phyloP scores from a whole-genome alignment of 169 alveolate genomes.

The Plasmodium sp. region DNA sequence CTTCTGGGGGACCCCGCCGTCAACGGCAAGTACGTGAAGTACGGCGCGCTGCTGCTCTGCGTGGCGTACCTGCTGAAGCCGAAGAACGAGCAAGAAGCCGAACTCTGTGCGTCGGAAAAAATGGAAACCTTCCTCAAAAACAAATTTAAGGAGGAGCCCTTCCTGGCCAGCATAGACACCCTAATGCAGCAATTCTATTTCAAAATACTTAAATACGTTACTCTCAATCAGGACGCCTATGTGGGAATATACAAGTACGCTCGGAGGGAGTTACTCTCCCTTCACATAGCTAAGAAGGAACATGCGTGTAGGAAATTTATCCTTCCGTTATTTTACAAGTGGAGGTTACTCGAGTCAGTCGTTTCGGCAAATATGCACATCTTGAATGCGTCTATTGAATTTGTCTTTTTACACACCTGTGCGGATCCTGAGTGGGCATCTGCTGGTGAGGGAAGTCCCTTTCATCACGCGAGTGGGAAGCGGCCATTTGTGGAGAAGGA shows the following conservation, averaged over 20 bases:
- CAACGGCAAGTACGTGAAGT: constrained; percentile 29
- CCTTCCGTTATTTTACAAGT: constrained; percentile 38
- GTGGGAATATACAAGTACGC: constrained; percentile 17
- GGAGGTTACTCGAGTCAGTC: constrained; percentile 22
- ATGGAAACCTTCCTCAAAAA: constrained; percentile 21
- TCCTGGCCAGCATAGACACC: constrained; percentile 52
- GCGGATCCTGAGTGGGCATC: background rate
- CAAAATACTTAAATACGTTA: constrained; percentile 50
- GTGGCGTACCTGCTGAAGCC: constrained; percentile 51
- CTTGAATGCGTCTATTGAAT: constrained; percentile 23
- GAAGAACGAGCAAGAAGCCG: constrained; percentile 47
- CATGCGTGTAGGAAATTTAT: constrained; percentile 15
- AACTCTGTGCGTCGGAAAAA: constrained; percentile 35
- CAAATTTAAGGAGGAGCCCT: constrained; percentile 33
- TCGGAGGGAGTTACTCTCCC: constrained; percentile 14
- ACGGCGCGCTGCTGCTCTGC: constrained; percentile 38
- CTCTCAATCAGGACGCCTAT: constrained; percentile 36
- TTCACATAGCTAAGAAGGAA: constrained; percentile 28
- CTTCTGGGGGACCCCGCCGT: background rate
- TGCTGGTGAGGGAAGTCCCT: background rate
- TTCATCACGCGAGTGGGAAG: background rate
- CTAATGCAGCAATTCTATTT: constrained; percentile 60
- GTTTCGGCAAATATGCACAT: background rate
- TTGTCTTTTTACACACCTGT: constrained; percentile 2
- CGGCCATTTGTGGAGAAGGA: background rate